Percentiles rank a stretch among this genome's conserved stretches.
Conservation (phyloP, 768 basidiomycete genomes). For the Imleria badia region DNA sequence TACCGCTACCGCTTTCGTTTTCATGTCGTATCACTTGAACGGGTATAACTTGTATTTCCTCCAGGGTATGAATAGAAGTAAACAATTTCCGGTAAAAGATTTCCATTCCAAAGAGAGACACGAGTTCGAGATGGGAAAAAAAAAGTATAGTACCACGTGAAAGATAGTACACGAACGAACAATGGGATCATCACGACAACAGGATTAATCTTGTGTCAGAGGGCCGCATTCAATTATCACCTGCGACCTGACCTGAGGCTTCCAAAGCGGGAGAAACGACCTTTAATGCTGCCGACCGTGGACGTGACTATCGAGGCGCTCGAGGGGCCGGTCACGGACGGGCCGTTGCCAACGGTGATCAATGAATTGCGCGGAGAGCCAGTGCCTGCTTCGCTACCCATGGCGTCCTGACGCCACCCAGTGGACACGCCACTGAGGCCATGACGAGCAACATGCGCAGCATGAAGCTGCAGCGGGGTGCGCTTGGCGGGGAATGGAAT, state of each 20-base stretch:
- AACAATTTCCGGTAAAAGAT: slow-evolving; percentile 9
- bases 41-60: slow-evolving; percentile 20
- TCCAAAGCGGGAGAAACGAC: slow-evolving; percentile 74
- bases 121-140: background rate
- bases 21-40: slow-evolving; percentile 14
- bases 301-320: slow-evolving; percentile 63
- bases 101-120: slow-evolving; percentile 2
- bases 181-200: background rate
- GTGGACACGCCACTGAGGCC: slow-evolving; percentile 82
- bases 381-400: slow-evolving; percentile 38
- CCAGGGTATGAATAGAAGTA: slow-evolving; percentile 20
- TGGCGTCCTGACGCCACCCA: slow-evolving; percentile 59
- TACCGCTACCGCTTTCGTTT: slow-evolving; percentile 11
- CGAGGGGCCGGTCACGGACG: slow-evolving; percentile 36
- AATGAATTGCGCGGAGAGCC: slow-evolving; percentile 74
- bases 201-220: background rate
- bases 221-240: slow-evolving; percentile 12
- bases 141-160: background rate
- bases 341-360: slow-evolving; percentile 64
- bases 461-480: slow-evolving; percentile 76
- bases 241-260: slow-evolving; percentile 58
- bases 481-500: slow-evolving; percentile 42
- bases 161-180: slow-evolving; percentile 5
- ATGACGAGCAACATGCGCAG: slow-evolving; percentile 79
- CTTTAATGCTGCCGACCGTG: slow-evolving; percentile 66